These are phyloP conservation scores for Medicago lupulina DNA, from an alignment of 306 rosid genomes.

Conservation along the genomic window DNA sequence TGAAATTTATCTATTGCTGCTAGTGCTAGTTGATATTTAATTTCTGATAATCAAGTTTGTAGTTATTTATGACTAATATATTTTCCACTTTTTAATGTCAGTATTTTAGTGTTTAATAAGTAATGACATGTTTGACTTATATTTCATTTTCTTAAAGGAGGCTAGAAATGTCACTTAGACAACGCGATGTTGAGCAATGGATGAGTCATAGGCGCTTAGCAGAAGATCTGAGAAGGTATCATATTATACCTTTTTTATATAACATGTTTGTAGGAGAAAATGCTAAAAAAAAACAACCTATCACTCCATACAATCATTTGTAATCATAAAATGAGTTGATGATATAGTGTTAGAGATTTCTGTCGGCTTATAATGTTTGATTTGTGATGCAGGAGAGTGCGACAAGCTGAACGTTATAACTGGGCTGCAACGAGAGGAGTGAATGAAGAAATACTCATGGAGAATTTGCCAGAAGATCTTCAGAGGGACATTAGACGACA, in stretches of 20 bases:
- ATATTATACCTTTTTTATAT: not conserved
- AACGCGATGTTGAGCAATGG: conserved; percentile 50
- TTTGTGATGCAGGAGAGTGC: conserved; percentile 66
- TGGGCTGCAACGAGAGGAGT: conserved; percentile 98
- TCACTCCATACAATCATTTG: not conserved
- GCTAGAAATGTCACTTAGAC: conserved; percentile 50
- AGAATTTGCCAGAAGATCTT: conserved; percentile 84
- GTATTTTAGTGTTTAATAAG: not conserved
- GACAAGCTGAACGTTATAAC: conserved; percentile 72
- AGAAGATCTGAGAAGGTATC: conserved; percentile 37
- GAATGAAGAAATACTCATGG: conserved; percentile 80
- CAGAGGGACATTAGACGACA: conserved; percentile 85
- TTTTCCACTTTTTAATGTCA: not conserved
- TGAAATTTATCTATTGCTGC: not conserved
- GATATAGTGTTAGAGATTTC: not conserved
- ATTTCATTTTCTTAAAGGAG: conserved; percentile 37
- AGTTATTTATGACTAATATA: not conserved
- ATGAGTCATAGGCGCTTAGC: conserved; percentile 47
- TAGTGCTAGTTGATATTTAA: not conserved
- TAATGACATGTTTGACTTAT: not conserved
- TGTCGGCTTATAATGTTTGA: conserved; percentile 19
- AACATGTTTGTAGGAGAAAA: no score
- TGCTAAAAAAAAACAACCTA: no score
- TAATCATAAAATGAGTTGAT: not conserved
- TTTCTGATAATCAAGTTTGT: conserved; percentile 13